Conservation (phyloP, 2,329 filamentous ascomycete genomes). For the Arthroderma sp. region DNA sequence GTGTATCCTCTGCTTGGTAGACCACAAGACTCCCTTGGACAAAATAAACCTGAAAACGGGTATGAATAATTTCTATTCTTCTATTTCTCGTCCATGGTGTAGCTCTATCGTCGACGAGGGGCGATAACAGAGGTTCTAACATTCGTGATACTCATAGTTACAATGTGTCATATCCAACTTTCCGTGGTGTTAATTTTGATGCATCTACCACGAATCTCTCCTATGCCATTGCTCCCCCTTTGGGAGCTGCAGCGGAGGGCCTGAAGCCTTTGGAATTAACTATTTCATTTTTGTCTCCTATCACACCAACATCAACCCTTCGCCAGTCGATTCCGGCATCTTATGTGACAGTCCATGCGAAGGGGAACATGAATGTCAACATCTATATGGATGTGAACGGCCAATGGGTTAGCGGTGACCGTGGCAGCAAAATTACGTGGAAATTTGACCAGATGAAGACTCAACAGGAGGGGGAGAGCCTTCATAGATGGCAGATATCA, state of each 20-base stretch:
- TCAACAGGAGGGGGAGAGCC: slow-evolving; percentile 24
- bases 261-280: slow-evolving; percentile 30
- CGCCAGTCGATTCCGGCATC: slow-evolving; percentile 71
- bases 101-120: neutral
- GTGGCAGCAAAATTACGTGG: slow-evolving; percentile 59
- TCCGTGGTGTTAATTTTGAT: slow-evolving; percentile 51
- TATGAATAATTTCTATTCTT: slow-evolving; percentile 13
- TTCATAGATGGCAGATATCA: slow-evolving; percentile 32
- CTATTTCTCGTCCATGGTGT: neutral
- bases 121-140: neutral
- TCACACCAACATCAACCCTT: slow-evolving; percentile 68
- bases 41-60: slow-evolving; percentile 20
- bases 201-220: slow-evolving; percentile 58
- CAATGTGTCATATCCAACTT: slow-evolving; percentile 45
- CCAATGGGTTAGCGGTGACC: slow-evolving; percentile 70
- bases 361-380: slow-evolving; percentile 51
- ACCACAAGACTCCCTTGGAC: slow-evolving; percentile 48
- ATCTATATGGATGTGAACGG: slow-evolving; percentile 56
- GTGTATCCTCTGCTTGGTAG: slow-evolving; percentile 54
- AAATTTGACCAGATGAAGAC: slow-evolving; percentile 37
- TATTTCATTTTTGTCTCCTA: slow-evolving; percentile 58
- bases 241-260: slow-evolving; percentile 18
- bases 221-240: slow-evolving; percentile 41
- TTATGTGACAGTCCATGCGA: slow-evolving; percentile 59
- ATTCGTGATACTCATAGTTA: slow-evolving; percentile 21